Conservation (phyloP, 2,329 filamentous ascomycete genomes). For the Claviceps citrina region DNA sequence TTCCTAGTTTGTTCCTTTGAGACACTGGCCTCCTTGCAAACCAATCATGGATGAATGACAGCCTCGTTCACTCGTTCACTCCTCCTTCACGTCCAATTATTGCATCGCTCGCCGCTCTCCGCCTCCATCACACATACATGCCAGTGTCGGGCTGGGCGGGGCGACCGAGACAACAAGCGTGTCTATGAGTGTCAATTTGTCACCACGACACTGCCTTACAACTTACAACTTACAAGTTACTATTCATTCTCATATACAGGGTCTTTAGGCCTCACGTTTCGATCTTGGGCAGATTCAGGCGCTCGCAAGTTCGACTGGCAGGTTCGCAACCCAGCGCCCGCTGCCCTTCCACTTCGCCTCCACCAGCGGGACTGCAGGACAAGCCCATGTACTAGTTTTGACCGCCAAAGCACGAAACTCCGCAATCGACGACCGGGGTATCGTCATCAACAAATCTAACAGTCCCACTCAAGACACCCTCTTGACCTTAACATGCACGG, state of each 20-base stretch:
- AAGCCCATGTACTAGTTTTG: neutral
- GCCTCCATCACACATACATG: neutral
- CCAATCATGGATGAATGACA: neutral
- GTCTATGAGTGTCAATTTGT: neutral
- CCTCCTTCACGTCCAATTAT: neutral
- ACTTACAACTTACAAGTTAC: too few species aligned
- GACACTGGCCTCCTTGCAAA: constrained; percentile 2
- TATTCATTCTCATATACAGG: too few species aligned
- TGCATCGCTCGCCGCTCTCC: neutral
- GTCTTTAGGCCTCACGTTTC: too few species aligned
- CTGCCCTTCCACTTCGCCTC: too few species aligned
- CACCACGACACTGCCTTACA: too few species aligned
- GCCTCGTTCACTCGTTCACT: neutral
- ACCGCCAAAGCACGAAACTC: neutral
- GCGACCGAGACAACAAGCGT: neutral
- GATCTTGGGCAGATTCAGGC: too few species aligned
- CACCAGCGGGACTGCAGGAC: too few species aligned
- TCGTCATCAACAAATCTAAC: constrained; percentile 5
- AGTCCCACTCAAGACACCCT: constrained; percentile 8
- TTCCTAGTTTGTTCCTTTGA: too few species aligned
- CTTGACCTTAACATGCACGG: constrained; percentile 12
- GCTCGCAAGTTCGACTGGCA: too few species aligned
- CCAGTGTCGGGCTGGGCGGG: constrained; percentile 2
- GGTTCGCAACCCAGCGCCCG: too few species aligned
- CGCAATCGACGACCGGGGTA: constrained; percentile 1